Base-by-base conservation (phyloP, 805 yeast species). In the Pichia rugopelliculosa region DNA sequence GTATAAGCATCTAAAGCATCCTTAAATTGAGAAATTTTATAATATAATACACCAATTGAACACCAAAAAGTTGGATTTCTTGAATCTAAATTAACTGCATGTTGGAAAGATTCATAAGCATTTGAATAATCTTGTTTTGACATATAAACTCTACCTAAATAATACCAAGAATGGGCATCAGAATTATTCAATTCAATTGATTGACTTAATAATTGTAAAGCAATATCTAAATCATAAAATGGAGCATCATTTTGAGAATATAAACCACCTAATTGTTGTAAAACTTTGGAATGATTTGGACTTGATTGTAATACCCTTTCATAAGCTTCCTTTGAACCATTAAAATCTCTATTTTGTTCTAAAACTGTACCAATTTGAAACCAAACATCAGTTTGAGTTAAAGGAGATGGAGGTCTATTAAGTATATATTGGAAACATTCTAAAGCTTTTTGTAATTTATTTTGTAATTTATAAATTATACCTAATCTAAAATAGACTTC, bases 21-120 rank as follows among this genome's bases (percentile, higher is more conserved):
- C 48, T 96, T 76, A 69, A 87, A 93, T 70, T 93, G 99, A 48
- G 93, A 81, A 51, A 93, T 91, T 68, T 93, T 97, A 67, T 91
- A 93, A 69, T 93, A 93, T 49, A 93, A 74, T 15, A 93, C 99
- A 64, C 99, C 99, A 59, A 86, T 85, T 30, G 90, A 83, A 58
- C 95, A 86, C 99, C 99, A 93, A 72, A 93, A 93, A 1, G 97
- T 93, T 49, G 99, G 98, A 66, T 93, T 93, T 64, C 97, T 78
- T 36, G 95, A 84, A 66, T 93, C 98, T 53, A 96, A 78, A 66
- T 93, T 93, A 50, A 93, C 99, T 12, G 98, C 98, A 65, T 90
- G 97, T 70, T 93, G 99, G 77, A 91, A 93, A 0, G 97, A 95
- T 62, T 93, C 98, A 67, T 91, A 93, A 2, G 99, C 98, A 43